Percentiles rank a stretch among this genome's conserved stretches.
Evolutionary conservation across 345 rosid genomes (phyloP).

Genomic region (Lenwebbia sp.): DNA sequence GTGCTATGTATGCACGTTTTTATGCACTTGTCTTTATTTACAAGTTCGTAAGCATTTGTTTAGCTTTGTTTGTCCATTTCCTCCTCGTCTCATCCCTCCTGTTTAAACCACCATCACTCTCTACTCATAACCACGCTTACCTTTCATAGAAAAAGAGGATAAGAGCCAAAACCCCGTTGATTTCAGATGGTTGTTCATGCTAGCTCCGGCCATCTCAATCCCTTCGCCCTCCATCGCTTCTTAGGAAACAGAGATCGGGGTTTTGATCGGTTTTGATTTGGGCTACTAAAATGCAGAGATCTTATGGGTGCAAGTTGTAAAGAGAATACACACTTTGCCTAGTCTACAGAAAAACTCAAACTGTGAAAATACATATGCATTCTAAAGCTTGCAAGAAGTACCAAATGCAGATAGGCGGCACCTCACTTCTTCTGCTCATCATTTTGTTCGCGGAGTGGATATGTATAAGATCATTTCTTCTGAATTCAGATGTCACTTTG

Average conservation of each 20-base stretch:
- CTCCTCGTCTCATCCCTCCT: background rate
- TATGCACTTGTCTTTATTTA: background rate
- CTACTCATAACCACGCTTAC: background rate
- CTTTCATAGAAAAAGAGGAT: background rate
- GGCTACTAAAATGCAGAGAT: background rate
- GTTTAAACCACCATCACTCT: background rate
- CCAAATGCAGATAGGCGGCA: background rate
- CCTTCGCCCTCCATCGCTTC: background rate
- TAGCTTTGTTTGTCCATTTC: background rate
- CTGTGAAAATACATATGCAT: background rate
- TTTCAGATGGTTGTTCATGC: background rate
- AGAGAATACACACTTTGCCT: background rate
- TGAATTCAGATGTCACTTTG: background rate
- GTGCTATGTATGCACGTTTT: no score
- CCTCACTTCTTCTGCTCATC: background rate
- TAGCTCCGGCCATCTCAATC: background rate
- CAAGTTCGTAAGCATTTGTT: background rate
- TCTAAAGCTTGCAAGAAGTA: background rate
- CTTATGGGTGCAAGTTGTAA: background rate
- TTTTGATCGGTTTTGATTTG: background rate
- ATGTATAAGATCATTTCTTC: background rate
- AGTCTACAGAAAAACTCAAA: background rate
- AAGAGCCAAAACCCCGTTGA: background rate
- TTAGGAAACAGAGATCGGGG: background rate
- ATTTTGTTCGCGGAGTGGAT: background rate